A percentile compares a stretch with the other conserved stretches of the same genome.
Conservation (phyloP, 768 basidiomycete genomes). For the Cubamyces sp. region DNA sequence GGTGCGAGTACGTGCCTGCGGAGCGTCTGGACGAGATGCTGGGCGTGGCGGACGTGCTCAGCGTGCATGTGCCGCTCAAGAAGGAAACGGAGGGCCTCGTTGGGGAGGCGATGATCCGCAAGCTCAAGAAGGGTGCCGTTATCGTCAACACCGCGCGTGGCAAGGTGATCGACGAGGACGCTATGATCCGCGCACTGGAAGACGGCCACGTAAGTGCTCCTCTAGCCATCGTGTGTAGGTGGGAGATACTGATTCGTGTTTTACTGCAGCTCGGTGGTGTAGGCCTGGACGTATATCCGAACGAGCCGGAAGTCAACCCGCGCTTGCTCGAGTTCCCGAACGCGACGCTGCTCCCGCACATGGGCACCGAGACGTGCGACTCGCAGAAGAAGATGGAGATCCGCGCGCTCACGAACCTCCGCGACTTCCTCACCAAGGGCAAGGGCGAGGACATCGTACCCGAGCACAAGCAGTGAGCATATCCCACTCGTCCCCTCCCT, state of each 20-base stretch:
- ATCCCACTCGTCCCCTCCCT: background rate
- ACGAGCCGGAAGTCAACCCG: constrained; percentile 82
- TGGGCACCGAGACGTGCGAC: constrained; percentile 89
- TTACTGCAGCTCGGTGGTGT: constrained; percentile 67
- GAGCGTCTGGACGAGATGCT: constrained; percentile 67
- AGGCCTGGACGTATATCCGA: constrained; percentile 85
- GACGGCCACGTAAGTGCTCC: constrained; percentile 76
- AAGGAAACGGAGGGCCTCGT: constrained; percentile 74
- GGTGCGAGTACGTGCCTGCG: constrained; percentile 73
- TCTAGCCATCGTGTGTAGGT: background rate
- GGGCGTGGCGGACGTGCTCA: constrained; percentile 76
- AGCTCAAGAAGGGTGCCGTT: constrained; percentile 76
- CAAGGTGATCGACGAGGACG: constrained; percentile 86
- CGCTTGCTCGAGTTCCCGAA: constrained; percentile 80
- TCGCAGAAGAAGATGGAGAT: constrained; percentile 84
- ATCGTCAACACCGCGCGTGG: constrained; percentile 92
- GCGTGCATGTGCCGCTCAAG: constrained; percentile 82
- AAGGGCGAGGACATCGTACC: constrained; percentile 68
- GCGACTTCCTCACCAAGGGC: constrained; percentile 67
- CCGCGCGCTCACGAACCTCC: constrained; percentile 77
- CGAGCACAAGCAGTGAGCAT: constrained; percentile 44
- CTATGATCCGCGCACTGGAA: constrained; percentile 82
- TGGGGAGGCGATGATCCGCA: constrained; percentile 73
- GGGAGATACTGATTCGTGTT: constrained; percentile 10
- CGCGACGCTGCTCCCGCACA: constrained; percentile 86